Percentiles rank a stretch among this genome's conserved stretches.
These are phyloP conservation scores for Mesotaenium endlicherianum DNA, from an alignment of 139 green algal genomes.

Conservation along the genomic window DNA sequence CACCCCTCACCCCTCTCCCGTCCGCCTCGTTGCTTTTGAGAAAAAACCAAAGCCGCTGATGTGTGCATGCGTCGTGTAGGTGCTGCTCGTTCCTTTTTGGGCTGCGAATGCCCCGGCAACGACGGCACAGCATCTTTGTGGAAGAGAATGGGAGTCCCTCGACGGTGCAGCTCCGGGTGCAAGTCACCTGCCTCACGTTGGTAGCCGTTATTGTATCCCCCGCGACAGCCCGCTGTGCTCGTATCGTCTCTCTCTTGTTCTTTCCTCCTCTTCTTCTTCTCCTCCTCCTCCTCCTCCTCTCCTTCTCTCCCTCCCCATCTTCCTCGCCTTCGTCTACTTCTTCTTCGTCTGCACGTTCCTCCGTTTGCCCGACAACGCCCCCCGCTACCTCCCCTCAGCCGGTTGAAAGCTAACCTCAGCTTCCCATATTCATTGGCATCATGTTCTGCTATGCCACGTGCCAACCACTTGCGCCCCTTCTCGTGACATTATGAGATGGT, in stretches of 20 bases:
- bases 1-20: not conserved
- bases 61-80: not conserved
- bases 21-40: not conserved
- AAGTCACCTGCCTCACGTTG: not conserved
- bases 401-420: too few relatives aligned
- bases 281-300: constrained; percentile 20
- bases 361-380: too few relatives aligned
- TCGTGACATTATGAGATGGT: too few relatives aligned
- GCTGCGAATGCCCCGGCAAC: too few relatives aligned
- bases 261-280: constrained; percentile 20
- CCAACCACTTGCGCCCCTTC: too few relatives aligned
- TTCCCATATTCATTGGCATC: too few relatives aligned
- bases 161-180: too few relatives aligned
- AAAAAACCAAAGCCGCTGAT: not conserved
- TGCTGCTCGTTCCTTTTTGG: too few relatives aligned
- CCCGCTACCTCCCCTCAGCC: too few relatives aligned
- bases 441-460: too few relatives aligned
- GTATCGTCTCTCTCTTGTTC: not conserved
- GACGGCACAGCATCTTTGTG: too few relatives aligned
- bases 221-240: not conserved
- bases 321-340: not conserved
- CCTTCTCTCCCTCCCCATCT: constrained; percentile 5
- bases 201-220: not conserved
- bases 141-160: too few relatives aligned
- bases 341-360: constrained; percentile 28